Percentiles rank a stretch among this genome's conserved stretches.
Evolutionary conservation across 306 rosid genomes (phyloP).

Genomic region (Parietaria judaica): DNA sequence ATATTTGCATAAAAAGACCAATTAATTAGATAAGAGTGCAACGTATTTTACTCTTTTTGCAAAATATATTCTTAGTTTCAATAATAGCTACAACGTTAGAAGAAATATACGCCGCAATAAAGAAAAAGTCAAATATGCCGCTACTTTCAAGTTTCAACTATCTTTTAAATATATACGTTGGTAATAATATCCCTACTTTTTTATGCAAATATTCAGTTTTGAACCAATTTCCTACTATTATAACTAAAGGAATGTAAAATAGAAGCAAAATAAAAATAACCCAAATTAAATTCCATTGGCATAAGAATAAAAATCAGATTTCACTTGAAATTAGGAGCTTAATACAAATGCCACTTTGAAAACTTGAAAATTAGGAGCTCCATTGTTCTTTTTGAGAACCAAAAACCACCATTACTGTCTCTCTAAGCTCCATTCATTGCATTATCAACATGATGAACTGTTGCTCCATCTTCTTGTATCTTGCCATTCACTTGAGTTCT

Average conservation of each 20-base stretch:
- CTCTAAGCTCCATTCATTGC: constrained; percentile 61
- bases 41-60: no score
- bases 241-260: constrained; percentile 3
- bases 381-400: constrained; percentile 21
- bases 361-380: constrained; percentile 14
- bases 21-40: no score
- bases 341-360: constrained; percentile 13
- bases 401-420: not conserved
- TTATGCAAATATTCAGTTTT: no score
- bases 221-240: no score
- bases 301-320: constrained; percentile 29
- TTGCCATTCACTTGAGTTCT: constrained; percentile 92
- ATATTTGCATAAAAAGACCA: no score
- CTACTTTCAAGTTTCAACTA: no score
- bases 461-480: constrained; percentile 63
- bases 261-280: constrained; percentile 30
- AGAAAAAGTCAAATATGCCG: no score
- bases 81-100: no score
- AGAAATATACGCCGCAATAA: no score
- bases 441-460: constrained; percentile 49
- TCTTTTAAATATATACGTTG: no score
- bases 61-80: no score
- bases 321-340: constrained; percentile 11
- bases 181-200: no score
- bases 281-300: constrained; percentile 31